Evolutionary conservation across 352 stramenopile genomes (phyloP).

Genomic region (Phytophthora kernoviae): DNA sequence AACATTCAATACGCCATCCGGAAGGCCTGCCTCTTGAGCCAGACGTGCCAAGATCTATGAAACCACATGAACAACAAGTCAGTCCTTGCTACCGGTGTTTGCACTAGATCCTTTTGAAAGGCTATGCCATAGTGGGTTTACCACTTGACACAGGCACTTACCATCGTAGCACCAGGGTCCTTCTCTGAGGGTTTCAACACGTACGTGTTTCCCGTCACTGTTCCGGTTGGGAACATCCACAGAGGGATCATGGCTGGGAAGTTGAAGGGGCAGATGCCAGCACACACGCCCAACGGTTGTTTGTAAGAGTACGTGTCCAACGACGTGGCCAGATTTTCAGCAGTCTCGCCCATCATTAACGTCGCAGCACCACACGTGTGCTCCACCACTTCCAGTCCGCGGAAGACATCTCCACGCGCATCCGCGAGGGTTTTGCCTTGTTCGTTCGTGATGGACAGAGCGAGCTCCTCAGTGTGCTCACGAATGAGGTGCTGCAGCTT

Average conservation of each 20-base stretch:
- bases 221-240: slow-evolving; percentile 90
- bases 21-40: slow-evolving; percentile 93
- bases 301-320: slow-evolving; percentile 97
- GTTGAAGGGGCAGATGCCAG: slow-evolving; percentile 95
- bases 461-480: slow-evolving; percentile 94
- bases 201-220: slow-evolving; percentile 96
- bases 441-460: slow-evolving; percentile 94
- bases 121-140: neutral
- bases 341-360: slow-evolving; percentile 96
- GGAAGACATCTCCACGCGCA: slow-evolving; percentile 97
- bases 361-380: slow-evolving; percentile 76
- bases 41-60: slow-evolving; percentile 90
- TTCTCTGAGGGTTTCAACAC: slow-evolving; percentile 97
- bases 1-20: slow-evolving; percentile 95
- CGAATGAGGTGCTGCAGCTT: slow-evolving; percentile 96
- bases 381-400: slow-evolving; percentile 91
- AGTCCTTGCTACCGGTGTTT: slow-evolving; percentile 1
- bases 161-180: slow-evolving; percentile 89
- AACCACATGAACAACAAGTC: slow-evolving; percentile 3
- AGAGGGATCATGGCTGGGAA: slow-evolving; percentile 98
- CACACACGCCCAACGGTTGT: slow-evolving; percentile 94
- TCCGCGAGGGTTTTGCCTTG: slow-evolving; percentile 94
- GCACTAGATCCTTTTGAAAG: too few relatives aligned
- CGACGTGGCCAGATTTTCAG: slow-evolving; percentile 90
- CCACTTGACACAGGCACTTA: slow-evolving; percentile 7